Base-by-base conservation (phyloP, 192 early-diverging fungal species). In the Entophlyctis helioformis region DNA sequence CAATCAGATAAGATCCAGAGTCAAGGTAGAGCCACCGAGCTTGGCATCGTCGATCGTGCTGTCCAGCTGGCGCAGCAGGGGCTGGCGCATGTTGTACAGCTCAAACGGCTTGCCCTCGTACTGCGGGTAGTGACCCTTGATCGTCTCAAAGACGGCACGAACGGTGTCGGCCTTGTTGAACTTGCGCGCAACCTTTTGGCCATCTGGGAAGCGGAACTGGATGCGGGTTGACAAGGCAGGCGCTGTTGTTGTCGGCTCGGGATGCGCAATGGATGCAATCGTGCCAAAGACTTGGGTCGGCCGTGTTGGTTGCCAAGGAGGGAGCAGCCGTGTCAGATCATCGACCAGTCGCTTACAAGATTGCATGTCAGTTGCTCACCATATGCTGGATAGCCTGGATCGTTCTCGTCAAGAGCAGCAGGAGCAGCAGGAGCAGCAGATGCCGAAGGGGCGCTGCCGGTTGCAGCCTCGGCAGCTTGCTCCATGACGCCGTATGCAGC, bases 141-240 rank as follows among this genome's bases (percentile, higher is more conserved):
- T 62, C 40, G 66, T 93, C 57, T 89, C 82, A 69, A 94, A 94
- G 27, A 98, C 54, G 5, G 57, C 55, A 26, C 59, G 69, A 1
- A 96, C 87, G 18, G 66, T 69, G 46, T 84, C 86, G 0, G 72
- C 51, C 54, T 83, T 86, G 27, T 56, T 49, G 57, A 98, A 89
- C 44, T 80, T 72, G 36, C 85, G 75, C 41, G 93, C 78, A 23
- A 81, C 55, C 16, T 80, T 78, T 16, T 67, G 59, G 13, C 94
- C 92, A 63, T 86, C 83, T 72, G 86, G 79, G 39, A 91, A 60
- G 27, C 86, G 77, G 46, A 93, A 66, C 53, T 91, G 87, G 41
- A 96, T 76, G 27, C 86, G 73, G 9, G 87, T 86, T 1, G 76
- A 71, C 6, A 72, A 70, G 2, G 69, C 59, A 2, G 67, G 46